Conservation (phyloP, 2,329 filamentous ascomycete species). For the Alternaria sp. region DNA sequence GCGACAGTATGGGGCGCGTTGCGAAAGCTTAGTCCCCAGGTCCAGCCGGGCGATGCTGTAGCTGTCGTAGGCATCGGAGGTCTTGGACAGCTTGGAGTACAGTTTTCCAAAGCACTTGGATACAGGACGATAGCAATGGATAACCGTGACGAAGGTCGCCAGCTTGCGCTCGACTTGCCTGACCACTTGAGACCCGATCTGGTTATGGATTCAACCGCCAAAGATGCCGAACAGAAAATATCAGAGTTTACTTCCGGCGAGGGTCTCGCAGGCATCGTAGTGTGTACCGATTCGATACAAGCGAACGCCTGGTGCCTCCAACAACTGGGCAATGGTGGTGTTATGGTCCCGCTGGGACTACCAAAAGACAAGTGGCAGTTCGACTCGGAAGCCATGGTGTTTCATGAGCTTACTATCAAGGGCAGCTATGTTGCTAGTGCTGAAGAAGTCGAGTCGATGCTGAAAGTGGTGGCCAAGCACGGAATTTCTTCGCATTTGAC, state of each 20-base stretch:
- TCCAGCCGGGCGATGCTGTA: constrained; percentile 72
- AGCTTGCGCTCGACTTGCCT: constrained; percentile 27
- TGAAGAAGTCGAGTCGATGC: constrained; percentile 35
- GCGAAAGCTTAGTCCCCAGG: constrained; percentile 28
- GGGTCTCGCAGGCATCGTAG: constrained; percentile 36
- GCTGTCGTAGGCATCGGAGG: constrained; percentile 85
- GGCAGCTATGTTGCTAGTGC: constrained; percentile 38
- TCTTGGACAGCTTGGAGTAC: constrained; percentile 78
- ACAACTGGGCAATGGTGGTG: constrained; percentile 31
- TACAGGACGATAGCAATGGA: constrained; percentile 34
- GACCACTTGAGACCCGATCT: constrained; percentile 30
- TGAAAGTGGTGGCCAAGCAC: constrained; percentile 31
- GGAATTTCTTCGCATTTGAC: constrained; percentile 34
- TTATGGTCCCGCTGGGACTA: constrained; percentile 36
- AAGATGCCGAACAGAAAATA: constrained; percentile 24
- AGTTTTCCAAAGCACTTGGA: constrained; percentile 64
- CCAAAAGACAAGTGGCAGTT: constrained; percentile 38
- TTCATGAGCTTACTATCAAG: constrained; percentile 34
- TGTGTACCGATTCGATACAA: constrained; percentile 35
- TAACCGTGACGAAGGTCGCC: constrained; percentile 33
- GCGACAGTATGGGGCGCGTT: constrained; percentile 40
- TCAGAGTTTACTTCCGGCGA: constrained; percentile 27
- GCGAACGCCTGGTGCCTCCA: constrained; percentile 37
- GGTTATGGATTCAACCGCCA: constrained; percentile 24
- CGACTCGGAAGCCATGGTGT: constrained; percentile 35